phyloP scores from a whole-genome alignment of 176 grass and related monocot genomes.

The Musa schizocarpa region DNA sequence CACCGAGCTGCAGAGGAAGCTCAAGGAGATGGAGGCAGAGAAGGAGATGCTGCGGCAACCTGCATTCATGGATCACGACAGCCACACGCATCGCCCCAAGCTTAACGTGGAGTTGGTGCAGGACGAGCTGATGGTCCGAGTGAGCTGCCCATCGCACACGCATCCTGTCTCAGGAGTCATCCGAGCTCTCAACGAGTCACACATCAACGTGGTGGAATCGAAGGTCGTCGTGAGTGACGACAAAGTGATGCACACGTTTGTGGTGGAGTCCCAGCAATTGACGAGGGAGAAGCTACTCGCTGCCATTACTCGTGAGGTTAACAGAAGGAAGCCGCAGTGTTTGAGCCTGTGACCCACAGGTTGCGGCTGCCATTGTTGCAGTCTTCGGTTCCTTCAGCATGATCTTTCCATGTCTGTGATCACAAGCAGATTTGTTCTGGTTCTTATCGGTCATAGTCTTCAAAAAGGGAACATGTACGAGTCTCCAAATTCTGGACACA shows the following conservation, averaged over 20 bases:
- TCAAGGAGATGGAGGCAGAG: slow-evolving; percentile 24
- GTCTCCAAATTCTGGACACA: too few relatives aligned
- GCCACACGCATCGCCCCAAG: slow-evolving; percentile 10
- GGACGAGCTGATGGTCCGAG: slow-evolving; percentile 63
- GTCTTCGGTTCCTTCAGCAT: too few relatives aligned
- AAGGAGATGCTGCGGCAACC: neutral
- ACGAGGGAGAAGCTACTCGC: slow-evolving; percentile 52
- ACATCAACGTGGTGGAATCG: slow-evolving; percentile 47
- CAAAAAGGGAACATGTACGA: too few relatives aligned
- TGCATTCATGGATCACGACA: neutral
- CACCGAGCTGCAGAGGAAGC: slow-evolving; percentile 56
- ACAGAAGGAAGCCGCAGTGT: neutral
- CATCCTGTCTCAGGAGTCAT: slow-evolving; percentile 49
- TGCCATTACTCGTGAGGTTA: slow-evolving; percentile 35
- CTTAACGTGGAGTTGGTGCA: slow-evolving; percentile 44
- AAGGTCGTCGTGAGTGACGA: slow-evolving; percentile 35
- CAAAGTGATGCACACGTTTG: slow-evolving; percentile 59
- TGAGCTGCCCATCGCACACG: slow-evolving; percentile 43
- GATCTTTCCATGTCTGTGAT: too few relatives aligned
- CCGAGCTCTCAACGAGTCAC: slow-evolving; percentile 33
- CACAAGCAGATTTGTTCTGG: too few relatives aligned
- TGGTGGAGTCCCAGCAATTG: slow-evolving; percentile 39
- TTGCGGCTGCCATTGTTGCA: too few relatives aligned
- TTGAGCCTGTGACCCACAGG: neutral
- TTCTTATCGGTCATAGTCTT: too few relatives aligned